These are phyloP conservation scores for Tetrahymena thermophila DNA, from an alignment of 73 alveolate genomes.

Conservation along the genomic window DNA sequence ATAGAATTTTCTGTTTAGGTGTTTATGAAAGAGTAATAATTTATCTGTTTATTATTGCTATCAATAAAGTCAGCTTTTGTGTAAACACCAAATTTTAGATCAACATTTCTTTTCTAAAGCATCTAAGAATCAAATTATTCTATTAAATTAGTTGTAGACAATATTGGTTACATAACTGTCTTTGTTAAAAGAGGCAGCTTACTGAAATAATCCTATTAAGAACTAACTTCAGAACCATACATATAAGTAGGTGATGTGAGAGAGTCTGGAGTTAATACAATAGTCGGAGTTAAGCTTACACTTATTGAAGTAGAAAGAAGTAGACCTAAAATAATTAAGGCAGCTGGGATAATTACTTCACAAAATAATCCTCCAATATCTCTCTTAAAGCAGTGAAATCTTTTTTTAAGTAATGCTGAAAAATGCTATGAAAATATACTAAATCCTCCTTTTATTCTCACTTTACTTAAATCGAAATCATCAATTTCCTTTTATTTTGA, in stretches of 20 bases:
- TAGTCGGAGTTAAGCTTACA: conserved; percentile 8
- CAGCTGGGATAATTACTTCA: conserved; percentile 63
- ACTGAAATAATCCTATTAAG: not conserved
- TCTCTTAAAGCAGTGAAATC: conserved; percentile 64
- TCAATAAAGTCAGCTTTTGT: not conserved
- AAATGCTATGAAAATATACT: conserved; percentile 59
- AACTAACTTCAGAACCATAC: not conserved
- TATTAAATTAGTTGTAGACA: not conserved
- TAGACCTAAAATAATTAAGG: conserved; percentile 59
- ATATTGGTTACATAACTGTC: not conserved
- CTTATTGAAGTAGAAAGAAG: conserved; percentile 17
- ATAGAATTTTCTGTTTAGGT: not conserved
- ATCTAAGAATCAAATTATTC: not conserved
- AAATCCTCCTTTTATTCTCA: conserved; percentile 17
- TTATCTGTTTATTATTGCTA: not conserved
- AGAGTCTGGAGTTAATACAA: not conserved
- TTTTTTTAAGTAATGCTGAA: conserved; percentile 65
- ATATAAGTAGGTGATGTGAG: not conserved
- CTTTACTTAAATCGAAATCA: conserved; percentile 28
- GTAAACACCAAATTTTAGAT: not conserved
- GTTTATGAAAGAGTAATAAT: not conserved
- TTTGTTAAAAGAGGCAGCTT: not conserved
- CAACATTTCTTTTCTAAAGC: not conserved
- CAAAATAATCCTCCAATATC: conserved; percentile 66
- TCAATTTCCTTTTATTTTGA: conserved; percentile 2